These are phyloP conservation scores for Fusarium mundagurra DNA, from an alignment of 2,329 filamentous ascomycete species.

Conservation along the genomic window DNA sequence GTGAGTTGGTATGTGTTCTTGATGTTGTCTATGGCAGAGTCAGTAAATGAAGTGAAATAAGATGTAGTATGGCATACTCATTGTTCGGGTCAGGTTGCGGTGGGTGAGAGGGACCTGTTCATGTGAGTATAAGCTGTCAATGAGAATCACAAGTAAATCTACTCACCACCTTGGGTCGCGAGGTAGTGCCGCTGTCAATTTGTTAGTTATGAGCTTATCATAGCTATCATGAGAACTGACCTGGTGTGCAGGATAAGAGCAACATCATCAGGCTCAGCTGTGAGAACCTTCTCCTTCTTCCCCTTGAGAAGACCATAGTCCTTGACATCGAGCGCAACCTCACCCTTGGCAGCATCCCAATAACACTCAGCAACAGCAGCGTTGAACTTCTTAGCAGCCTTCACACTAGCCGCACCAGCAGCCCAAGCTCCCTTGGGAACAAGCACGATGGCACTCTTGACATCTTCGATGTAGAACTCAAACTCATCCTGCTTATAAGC, in stretches of 20 bases:
- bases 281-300: slow-evolving; percentile 53
- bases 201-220: slow-evolving; percentile 36
- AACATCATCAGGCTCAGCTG: slow-evolving; percentile 77
- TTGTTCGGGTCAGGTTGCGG: slow-evolving; percentile 81
- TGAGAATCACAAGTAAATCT: background rate
- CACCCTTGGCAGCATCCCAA: slow-evolving; percentile 71
- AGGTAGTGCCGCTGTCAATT: slow-evolving; percentile 74
- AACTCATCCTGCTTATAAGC: slow-evolving; percentile 91
- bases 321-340: slow-evolving; percentile 82
- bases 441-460: slow-evolving; percentile 81
- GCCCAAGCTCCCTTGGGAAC: slow-evolving; percentile 77
- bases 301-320: slow-evolving; percentile 73
- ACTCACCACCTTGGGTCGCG: slow-evolving; percentile 81
- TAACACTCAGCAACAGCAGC: slow-evolving; percentile 90
- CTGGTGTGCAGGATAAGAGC: slow-evolving; percentile 85
- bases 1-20: slow-evolving; percentile 79
- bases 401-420: slow-evolving; percentile 75
- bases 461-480: slow-evolving; percentile 90
- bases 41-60: slow-evolving; percentile 37
- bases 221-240: slow-evolving; percentile 39
- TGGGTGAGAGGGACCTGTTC: slow-evolving; percentile 79
- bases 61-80: slow-evolving; percentile 60
- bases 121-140: slow-evolving; percentile 12
- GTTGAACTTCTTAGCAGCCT: slow-evolving; percentile 80
- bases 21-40: slow-evolving; percentile 70